Base-by-base conservation (phyloP, 306 rosid genomes). In the Rosa multiflora region DNA sequence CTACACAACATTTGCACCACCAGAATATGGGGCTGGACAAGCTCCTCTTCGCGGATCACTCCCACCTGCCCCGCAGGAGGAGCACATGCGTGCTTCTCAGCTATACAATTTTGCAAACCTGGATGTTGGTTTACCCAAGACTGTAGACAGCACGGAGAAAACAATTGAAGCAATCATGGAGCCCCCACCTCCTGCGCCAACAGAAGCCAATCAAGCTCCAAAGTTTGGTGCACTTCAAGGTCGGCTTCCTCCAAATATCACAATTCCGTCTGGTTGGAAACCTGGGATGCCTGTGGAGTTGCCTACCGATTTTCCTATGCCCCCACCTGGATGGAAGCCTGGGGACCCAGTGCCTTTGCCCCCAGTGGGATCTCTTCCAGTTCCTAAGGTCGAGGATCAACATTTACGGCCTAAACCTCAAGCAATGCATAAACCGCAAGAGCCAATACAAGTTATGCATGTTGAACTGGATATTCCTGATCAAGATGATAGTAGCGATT, bases 1-100 rank as follows among this genome's bases (percentile, higher is more conserved):
- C 70, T 94, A 94, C 83, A 94, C 99, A n/a, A 94, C 99, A 35
- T 94, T 94, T 73, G 99, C 99, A 0, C 97, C 97, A 0, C 99
- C 99, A 8, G 97, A 94, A 80, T 94, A 90, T 49, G 97, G 98
- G 32, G 95, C 97, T 4, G 97, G 97, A 29, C 90, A 86, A 76
- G 95, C 84, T 71, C 97, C 95, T 20, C 93, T 94, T 43, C 93
- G 93, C 0, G 92, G 99, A n/a, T 94, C 97, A 15, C 80, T 94
- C 9, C 99, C 98, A 0, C 97, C 97, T 8, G 99, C 99, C 15
- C 99, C 99, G 0, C 99, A 92, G 79, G 99, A 94, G 15, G 99
- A 92, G 83, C 97, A 94, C 80, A 84, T 94, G 97, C 91, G 99
- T 14, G 97, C 97, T 18, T 94, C 99, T 10, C 99, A 94, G 85